phyloP scores from a whole-genome alignment of 108 stramenopile species.

The Parietichytrium sp. region DNA sequence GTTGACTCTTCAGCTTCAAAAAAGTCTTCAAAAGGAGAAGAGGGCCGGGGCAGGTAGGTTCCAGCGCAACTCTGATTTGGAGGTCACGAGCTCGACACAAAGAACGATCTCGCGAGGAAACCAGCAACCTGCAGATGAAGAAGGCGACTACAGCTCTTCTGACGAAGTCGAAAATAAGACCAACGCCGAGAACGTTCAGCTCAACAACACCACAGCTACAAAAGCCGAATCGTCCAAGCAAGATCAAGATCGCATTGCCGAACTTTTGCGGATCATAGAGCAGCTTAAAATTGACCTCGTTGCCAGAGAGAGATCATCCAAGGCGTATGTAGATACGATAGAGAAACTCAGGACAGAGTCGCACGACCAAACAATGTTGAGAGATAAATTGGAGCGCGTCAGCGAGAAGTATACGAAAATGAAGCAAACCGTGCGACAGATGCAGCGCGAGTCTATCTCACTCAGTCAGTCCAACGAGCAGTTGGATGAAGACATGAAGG shows the following conservation, averaged over 20 bases:
- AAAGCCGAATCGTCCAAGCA: too few relatives aligned
- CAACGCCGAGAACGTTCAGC: not conserved
- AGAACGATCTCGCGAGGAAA: not conserved
- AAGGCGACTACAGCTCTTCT: not conserved
- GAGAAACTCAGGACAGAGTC: not conserved
- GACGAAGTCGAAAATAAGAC: not conserved
- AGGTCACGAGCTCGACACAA: too few relatives aligned
- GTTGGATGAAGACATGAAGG: not conserved
- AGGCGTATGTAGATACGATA: conserved; percentile 19
- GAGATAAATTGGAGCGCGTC: conserved; percentile 14
- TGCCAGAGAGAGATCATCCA: not conserved
- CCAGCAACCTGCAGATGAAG: not conserved
- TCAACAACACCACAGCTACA: not conserved
- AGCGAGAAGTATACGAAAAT: not conserved
- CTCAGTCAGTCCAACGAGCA: not conserved
- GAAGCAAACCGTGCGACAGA: not conserved
- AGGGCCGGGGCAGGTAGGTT: not conserved
- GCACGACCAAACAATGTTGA: not conserved
- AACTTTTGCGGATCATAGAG: not conserved
- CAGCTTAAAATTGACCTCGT: not conserved
- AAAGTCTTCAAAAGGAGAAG: not conserved
- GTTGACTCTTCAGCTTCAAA: not conserved
- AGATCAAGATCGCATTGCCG: too few relatives aligned
- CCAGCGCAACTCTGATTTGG: too few relatives aligned
- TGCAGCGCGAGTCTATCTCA: not conserved